phyloP scores from a whole-genome alignment of 1,139 yeast species.

The Debaryomyces sp. region DNA sequence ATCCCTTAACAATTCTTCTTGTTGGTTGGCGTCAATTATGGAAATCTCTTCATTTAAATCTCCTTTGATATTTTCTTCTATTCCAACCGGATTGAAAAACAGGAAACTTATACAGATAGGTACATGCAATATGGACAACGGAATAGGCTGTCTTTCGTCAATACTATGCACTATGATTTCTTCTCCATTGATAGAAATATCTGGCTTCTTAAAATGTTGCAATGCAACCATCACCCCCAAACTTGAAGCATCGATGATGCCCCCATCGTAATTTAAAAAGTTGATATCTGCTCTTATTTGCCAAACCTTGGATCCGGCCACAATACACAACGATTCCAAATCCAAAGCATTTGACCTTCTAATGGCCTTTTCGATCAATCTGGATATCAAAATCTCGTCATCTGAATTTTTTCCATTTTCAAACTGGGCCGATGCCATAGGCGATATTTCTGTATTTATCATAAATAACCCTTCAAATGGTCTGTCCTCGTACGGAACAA shows the following conservation, averaged over 20 bases:
- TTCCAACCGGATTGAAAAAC: constrained; percentile 68
- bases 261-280: constrained; percentile 88
- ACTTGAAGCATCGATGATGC: constrained; percentile 86
- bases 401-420: constrained; percentile 73
- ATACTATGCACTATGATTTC: constrained; percentile 69
- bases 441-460: constrained; percentile 82
- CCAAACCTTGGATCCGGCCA: constrained; percentile 94
- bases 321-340: constrained; percentile 84
- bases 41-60: constrained; percentile 59
- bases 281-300: constrained; percentile 85
- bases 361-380: constrained; percentile 89
- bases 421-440: constrained; percentile 87
- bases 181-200: constrained; percentile 66
- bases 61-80: constrained; percentile 72
- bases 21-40: constrained; percentile 73
- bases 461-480: constrained; percentile 92
- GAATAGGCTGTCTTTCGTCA: constrained; percentile 84
- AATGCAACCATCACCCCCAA: constrained; percentile 88
- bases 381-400: constrained; percentile 75
- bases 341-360: constrained; percentile 89
- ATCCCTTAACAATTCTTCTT: constrained; percentile 76
- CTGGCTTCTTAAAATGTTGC: constrained; percentile 82
- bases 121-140: constrained; percentile 80
- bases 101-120: constrained; percentile 93
- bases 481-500: constrained; percentile 82